phyloP scores from a whole-genome alignment of 805 yeast genomes.

The Candida xiaguanensis region DNA sequence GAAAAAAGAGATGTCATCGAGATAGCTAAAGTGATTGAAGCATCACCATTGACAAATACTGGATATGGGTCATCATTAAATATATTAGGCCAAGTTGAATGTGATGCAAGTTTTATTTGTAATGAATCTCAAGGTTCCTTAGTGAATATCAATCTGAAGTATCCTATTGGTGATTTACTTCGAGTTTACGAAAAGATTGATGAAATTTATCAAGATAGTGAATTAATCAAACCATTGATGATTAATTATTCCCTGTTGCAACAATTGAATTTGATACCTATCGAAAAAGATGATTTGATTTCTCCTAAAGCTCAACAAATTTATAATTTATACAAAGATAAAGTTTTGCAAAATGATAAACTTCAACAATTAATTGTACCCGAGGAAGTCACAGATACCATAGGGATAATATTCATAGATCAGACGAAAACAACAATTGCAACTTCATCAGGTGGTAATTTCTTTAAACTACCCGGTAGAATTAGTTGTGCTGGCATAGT shows the following conservation, averaged over 20 bases:
- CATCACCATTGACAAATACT: conserved; percentile 42
- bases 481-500: conserved; percentile 52
- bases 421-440: conserved; percentile 19
- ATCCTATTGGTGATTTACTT: conserved; percentile 31
- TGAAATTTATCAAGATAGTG: conserved; percentile 11
- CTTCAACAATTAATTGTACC: conserved; percentile 1
- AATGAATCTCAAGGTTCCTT: conserved; percentile 13
- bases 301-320: conserved; percentile 6
- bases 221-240: conserved; percentile 31
- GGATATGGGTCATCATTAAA: conserved; percentile 48
- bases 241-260: conserved; percentile 15
- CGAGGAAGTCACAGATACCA: conserved; percentile 38
- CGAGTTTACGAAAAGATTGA: conserved; percentile 21
- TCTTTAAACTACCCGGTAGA: conserved; percentile 46
- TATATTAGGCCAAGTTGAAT: conserved; percentile 36
- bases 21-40: conserved; percentile 29
- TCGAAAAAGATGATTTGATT: conserved; percentile 1
- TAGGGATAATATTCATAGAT: conserved; percentile 34
- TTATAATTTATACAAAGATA: conserved; percentile 11
- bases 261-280: neutral
- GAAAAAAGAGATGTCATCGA: conserved; percentile 7
- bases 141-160: conserved; percentile 12
- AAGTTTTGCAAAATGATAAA: conserved; percentile 1
- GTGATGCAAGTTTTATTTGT: conserved; percentile 40
- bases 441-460: conserved; percentile 53